phyloP scores from a whole-genome alignment of 1,284 basidiomycete species.

The Ustilago bromivora region DNA sequence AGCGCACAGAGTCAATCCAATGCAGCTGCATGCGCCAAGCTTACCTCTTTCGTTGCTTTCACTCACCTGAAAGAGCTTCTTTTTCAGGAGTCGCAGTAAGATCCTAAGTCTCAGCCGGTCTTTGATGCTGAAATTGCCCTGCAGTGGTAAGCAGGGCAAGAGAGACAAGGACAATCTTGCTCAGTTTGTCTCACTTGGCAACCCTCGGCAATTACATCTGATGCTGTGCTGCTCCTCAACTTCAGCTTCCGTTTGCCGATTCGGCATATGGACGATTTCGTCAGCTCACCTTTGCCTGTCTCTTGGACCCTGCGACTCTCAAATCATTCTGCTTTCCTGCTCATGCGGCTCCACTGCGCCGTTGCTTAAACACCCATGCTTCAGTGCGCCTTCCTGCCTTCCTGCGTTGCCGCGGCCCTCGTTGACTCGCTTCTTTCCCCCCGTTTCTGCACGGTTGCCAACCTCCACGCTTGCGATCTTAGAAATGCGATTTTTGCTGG shows the following conservation, averaged over 20 bases:
- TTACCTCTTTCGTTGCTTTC: neutral
- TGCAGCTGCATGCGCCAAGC: constrained; percentile 1
- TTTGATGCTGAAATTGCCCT: neutral
- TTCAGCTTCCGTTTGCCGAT: neutral
- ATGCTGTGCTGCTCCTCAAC: neutral
- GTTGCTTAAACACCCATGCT: neutral
- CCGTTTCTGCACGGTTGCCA: constrained; percentile 2
- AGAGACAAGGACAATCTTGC: neutral
- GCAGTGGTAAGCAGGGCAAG: neutral
- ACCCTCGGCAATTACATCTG: constrained; percentile 4
- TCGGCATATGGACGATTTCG: constrained; percentile 2
- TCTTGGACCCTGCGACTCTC: constrained; percentile 1
- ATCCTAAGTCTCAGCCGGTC: no score
- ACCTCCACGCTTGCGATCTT: constrained; percentile 16
- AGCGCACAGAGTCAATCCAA: neutral
- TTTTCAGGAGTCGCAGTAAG: neutral
- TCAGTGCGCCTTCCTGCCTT: neutral
- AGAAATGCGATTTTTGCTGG: neutral
- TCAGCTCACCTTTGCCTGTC: neutral
- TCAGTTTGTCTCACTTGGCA: constrained; percentile 1
- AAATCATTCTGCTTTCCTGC: neutral
- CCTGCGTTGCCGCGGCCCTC: neutral
- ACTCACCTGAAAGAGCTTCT: neutral
- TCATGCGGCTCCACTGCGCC: neutral
- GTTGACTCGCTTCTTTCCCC: neutral